Conservation (phyloP, 2,329 filamentous ascomycete species). For the Gaeumannomyces tritici region DNA sequence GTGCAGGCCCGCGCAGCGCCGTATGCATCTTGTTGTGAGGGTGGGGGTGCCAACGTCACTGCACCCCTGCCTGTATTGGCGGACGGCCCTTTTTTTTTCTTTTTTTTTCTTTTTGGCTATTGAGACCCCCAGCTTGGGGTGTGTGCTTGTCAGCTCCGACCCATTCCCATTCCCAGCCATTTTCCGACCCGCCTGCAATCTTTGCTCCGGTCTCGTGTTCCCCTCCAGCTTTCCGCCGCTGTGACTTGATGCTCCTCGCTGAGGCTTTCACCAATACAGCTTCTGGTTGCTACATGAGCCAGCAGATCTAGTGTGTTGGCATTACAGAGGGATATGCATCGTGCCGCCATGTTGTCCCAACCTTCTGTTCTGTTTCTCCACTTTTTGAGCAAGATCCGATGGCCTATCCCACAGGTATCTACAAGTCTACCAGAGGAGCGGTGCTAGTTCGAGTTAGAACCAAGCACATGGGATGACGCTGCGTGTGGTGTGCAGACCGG, state of each 20-base stretch:
- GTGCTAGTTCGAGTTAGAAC: background rate
- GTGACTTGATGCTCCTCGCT: no score
- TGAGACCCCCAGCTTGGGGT: background rate
- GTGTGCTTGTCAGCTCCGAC: background rate
- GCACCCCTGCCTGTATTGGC: background rate
- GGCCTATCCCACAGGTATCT: no score
- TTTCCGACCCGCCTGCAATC: background rate
- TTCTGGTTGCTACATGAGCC: background rate
- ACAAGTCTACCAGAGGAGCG: no score
- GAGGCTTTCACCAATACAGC: background rate
- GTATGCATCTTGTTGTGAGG: background rate
- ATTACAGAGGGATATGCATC: background rate
- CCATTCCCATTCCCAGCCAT: no score
- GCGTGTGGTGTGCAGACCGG: background rate
- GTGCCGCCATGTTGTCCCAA: no score
- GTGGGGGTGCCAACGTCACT: background rate
- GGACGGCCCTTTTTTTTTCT: no score
- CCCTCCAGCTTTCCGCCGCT: background rate
- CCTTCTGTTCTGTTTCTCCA: background rate
- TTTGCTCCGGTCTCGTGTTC: background rate
- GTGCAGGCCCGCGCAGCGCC: background rate
- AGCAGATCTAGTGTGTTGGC: background rate
- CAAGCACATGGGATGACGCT: no score
- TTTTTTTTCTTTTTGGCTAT: no score
- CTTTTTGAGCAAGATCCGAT: no score